phyloP scores from a whole-genome alignment of 2,329 filamentous ascomycete genomes.

The Pseudopithomyces chartarum region DNA sequence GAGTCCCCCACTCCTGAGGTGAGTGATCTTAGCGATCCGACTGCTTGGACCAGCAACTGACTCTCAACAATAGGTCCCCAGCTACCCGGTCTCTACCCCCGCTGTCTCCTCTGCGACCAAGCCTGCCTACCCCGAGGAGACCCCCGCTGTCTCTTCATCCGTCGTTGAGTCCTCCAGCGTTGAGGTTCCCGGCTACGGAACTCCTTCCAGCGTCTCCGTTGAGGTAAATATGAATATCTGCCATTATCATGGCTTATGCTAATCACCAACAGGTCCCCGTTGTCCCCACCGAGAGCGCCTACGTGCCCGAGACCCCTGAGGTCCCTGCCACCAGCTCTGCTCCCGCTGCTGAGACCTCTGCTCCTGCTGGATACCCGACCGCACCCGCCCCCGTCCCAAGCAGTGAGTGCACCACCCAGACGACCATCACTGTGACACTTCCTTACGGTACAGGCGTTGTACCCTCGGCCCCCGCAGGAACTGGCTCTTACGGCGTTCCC shows the following conservation, averaged over 20 bases:
- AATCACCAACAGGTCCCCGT: background rate
- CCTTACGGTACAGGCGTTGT: too few species aligned
- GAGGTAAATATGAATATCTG: too few species aligned
- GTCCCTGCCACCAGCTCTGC: background rate
- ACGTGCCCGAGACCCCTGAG: background rate
- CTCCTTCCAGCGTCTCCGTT: background rate
- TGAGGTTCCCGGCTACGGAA: background rate
- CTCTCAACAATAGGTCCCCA: background rate
- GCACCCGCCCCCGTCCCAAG: constrained; percentile 18
- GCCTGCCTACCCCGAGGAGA: background rate
- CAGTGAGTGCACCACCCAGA: constrained; percentile 46
- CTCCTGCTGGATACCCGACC: constrained; percentile 11
- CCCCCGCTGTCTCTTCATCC: background rate
- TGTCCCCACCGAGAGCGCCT: constrained; percentile 1
- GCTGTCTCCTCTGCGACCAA: background rate
- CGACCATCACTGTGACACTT: constrained; percentile 51
- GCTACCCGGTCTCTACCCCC: background rate
- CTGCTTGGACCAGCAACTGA: background rate
- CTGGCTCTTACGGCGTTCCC: constrained; percentile 13
- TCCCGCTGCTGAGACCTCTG: constrained; percentile 16
- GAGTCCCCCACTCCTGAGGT: constrained; percentile 1
- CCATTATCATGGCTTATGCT: too few species aligned
- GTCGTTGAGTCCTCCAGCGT: too few species aligned
- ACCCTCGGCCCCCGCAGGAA: constrained; percentile 39
- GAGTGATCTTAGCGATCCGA: background rate